A percentile compares a stretch with the other conserved stretches of the same genome.
These are phyloP conservation scores for Megacollybia marginata DNA, from an alignment of 768 basidiomycete species.

Conservation along the genomic window DNA sequence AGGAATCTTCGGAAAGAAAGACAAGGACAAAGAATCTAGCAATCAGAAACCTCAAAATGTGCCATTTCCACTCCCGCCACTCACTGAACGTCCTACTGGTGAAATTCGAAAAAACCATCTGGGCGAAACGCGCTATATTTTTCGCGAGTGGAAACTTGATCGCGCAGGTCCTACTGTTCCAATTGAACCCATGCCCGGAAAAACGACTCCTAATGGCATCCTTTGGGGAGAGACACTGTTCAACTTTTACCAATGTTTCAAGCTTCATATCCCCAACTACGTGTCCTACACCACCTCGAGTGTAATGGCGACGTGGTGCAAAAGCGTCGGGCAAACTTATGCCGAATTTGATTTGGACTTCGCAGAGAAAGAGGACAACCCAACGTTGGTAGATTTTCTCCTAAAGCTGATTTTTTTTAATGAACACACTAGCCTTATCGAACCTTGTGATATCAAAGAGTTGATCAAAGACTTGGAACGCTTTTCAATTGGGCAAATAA, in stretches of 20 bases:
- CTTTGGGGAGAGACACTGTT: conserved; percentile 36
- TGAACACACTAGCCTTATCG: conserved; percentile 8
- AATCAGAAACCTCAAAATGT: too few relatives aligned
- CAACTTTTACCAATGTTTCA: conserved; percentile 28
- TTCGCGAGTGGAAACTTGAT: too few relatives aligned
- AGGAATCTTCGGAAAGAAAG: too few relatives aligned
- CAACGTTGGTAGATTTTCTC: conserved; percentile 13
- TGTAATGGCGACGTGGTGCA: conserved; percentile 28
- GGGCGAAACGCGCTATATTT: too few relatives aligned
- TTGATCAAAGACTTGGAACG: not conserved
- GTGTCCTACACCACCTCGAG: conserved; percentile 24
- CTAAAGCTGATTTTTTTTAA: conserved; percentile 19
- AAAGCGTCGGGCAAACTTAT: conserved; percentile 22
- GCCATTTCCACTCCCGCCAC: too few relatives aligned
- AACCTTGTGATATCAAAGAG: conserved; percentile 7
- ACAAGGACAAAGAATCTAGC: too few relatives aligned
- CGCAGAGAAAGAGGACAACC: conserved; percentile 29
- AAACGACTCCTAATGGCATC: conserved; percentile 23
- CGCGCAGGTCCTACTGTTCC: not conserved
- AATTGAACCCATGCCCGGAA: conserved; percentile 15
- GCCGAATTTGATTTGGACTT: conserved; percentile 24
- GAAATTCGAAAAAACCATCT: too few relatives aligned
- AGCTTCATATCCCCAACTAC: conserved; percentile 10
- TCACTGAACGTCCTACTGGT: too few relatives aligned
- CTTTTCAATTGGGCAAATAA: conserved; percentile 6